These are phyloP conservation scores for Colletotrichum chrysophilum DNA, from an alignment of 2,329 filamentous ascomycete genomes.

Conservation along the genomic window DNA sequence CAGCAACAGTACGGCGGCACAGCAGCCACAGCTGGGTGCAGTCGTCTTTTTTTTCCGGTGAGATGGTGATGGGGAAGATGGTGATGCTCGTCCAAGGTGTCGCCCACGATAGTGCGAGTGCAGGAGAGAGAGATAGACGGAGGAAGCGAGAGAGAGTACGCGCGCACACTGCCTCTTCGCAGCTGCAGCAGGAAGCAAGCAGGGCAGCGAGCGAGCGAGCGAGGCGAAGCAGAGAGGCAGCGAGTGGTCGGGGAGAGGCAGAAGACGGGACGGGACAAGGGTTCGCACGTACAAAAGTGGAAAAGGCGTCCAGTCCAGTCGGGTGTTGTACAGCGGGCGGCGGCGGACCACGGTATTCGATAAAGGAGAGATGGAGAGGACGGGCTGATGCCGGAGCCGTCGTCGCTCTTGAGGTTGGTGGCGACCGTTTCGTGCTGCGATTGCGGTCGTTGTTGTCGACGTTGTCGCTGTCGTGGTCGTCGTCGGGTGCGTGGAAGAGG, in stretches of 20 bases:
- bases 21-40: background rate
- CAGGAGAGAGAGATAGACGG: background rate
- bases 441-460: background rate
- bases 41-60: background rate
- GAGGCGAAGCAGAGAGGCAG: constrained; percentile 4
- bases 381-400: background rate
- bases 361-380: background rate
- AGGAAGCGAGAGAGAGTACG: background rate
- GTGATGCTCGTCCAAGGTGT: background rate
- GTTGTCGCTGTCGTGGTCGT: background rate
- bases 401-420: background rate
- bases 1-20: background rate
- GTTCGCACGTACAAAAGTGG: constrained; percentile 18
- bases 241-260: background rate
- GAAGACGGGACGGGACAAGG: background rate
- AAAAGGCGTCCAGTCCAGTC: background rate
- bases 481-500: background rate
- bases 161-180: background rate
- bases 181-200: background rate
- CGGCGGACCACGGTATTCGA: background rate
- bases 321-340: background rate
- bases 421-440: background rate
- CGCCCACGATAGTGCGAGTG: background rate
- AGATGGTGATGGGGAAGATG: background rate
- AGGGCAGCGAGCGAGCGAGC: background rate